Conservation (phyloP, 352 stramenopile species). For the Aphanomyces cochlioides region DNA sequence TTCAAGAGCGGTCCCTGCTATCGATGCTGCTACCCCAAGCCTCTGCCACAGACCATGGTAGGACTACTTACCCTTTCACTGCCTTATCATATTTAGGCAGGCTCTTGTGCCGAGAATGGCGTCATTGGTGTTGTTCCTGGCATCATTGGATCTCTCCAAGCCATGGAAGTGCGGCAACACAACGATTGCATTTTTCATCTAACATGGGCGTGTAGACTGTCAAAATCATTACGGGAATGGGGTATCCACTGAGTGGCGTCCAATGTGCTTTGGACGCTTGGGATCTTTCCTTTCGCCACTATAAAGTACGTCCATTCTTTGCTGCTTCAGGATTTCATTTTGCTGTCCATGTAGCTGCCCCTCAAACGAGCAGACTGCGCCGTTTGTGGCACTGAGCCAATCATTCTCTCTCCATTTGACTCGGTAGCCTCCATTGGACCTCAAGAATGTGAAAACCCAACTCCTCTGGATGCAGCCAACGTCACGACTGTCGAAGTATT, state of each 20-base stretch:
- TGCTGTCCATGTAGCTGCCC: conserved; percentile 18
- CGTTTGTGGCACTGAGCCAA: conserved; percentile 29
- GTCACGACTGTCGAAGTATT: conserved; percentile 17
- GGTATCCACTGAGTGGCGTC: conserved; percentile 49
- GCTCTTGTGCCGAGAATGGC: conserved; percentile 93
- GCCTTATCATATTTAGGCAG: conserved; percentile 15
- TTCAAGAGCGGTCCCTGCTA: conserved; percentile 89
- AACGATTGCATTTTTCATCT: not conserved
- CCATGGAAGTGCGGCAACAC: conserved; percentile 63
- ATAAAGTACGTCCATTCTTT: conserved; percentile 42
- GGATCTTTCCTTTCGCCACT: conserved; percentile 58
- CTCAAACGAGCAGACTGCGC: conserved; percentile 24
- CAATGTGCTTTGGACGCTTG: conserved; percentile 81
- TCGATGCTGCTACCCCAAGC: conserved; percentile 94
- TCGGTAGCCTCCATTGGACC: conserved; percentile 21
- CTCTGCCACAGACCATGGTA: conserved; percentile 54
- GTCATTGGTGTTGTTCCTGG: conserved; percentile 94
- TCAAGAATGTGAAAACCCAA: not conserved
- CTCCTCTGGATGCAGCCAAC: not conserved
- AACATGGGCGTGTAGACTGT: conserved; percentile 39
- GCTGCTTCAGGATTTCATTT: not conserved
- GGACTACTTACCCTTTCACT: conserved; percentile 32
- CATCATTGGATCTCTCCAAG: conserved; percentile 92
- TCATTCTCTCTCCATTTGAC: conserved; percentile 10
- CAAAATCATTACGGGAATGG: conserved; percentile 83